phyloP scores from a whole-genome alignment of 1,139 yeast species.

The Taiozyma onychis region DNA sequence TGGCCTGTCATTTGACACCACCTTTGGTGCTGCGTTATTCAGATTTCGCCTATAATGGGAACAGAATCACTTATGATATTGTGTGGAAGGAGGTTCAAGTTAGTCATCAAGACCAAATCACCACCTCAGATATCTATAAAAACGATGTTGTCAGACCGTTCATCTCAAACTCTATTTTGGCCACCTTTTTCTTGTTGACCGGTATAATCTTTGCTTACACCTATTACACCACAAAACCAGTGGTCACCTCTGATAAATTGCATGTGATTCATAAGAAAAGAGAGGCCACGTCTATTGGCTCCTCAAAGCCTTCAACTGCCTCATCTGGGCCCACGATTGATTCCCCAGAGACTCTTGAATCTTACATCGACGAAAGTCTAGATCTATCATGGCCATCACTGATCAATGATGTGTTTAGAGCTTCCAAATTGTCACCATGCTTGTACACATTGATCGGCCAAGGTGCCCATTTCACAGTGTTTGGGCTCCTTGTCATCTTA shows the following conservation, averaged over 20 bases:
- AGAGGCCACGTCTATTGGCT: neutral
- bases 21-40: conserved; percentile 19
- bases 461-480: conserved; percentile 16
- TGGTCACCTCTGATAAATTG: conserved; percentile 13
- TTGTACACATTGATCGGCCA: conserved; percentile 14
- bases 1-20: conserved; percentile 19
- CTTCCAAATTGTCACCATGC: conserved; percentile 6
- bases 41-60: conserved; percentile 22
- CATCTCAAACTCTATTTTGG: conserved; percentile 15
- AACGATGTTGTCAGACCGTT: conserved; percentile 23
- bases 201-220: conserved; percentile 29
- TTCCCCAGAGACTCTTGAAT: neutral
- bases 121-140: conserved; percentile 18
- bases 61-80: conserved; percentile 22
- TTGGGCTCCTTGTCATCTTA: conserved; percentile 5
- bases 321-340: neutral
- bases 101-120: neutral
- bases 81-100: conserved; percentile 23
- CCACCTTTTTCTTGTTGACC: conserved; percentile 17
- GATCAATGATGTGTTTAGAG: conserved; percentile 21
- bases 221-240: conserved; percentile 9
- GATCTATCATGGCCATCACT: conserved; percentile 24
- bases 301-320: neutral
- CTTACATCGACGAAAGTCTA: conserved; percentile 9
- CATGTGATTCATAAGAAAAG: conserved; percentile 10